Evolutionary conservation across 768 basidiomycete species (phyloP), one percentile per base, ranked within the genome.

Genomic region (Boletus subcaerulescens): DNA sequence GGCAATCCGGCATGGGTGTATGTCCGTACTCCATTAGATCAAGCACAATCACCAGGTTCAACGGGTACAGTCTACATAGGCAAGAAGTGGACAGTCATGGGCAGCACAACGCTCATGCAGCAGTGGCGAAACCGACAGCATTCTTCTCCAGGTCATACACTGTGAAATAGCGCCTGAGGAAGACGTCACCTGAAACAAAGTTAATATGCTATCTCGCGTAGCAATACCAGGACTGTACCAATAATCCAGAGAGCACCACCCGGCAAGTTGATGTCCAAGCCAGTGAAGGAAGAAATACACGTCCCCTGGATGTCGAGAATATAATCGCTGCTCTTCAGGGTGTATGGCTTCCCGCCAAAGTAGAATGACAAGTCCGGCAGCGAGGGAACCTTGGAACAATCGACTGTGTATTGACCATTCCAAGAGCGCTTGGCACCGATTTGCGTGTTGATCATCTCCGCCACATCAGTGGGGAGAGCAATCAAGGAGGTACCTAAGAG

Each of bases 361-460:
- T 76, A 80, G 79, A 99, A 87, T 11, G 87, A 74, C 50, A 99
- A 78, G 3, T 90, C 86, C 11, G 97, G 97, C 38, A 99, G 83
- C 26, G 66, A 69, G n/a, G 91, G 77, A 58, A 98, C 87, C 66
- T 83, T 93, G 56, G 83, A 74, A 71, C 97, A 98, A 60, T 94
- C 91, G 57, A 99, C 78, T 24, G 84, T 84, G 68, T 96, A 97
- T 73, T 98, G 96, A 39, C 96, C 97, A 67, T 90, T 97, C 95
- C 95, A 98, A 2, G 87, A 84, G 67, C 87, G 92, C 75, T 82
- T 89, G 14, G 96, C 96, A 55, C 97, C 97, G 50, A 99, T 97
- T 71, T 89, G 86, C 32, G 88, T 77, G 74, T 99, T 98, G 65
- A 99, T 77, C 92, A 99, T 92, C 78, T 99, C 97, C 49, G 97